phyloP scores from a whole-genome alignment of 2,329 filamentous ascomycete genomes.

The Pestalotiopsis sp. region DNA sequence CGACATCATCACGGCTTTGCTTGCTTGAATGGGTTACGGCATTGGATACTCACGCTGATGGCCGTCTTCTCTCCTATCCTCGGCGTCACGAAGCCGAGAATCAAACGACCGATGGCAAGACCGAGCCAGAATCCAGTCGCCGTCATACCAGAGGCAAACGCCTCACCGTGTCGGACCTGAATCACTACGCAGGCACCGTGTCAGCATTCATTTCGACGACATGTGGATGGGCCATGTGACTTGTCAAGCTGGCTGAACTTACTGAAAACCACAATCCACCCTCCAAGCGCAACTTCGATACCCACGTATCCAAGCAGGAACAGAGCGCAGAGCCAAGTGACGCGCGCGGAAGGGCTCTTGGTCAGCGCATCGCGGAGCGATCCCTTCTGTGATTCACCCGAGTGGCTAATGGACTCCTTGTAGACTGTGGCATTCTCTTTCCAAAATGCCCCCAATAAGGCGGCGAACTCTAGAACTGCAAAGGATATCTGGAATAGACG shows the following conservation, averaged over 20 bases:
- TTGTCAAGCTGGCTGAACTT: not conserved
- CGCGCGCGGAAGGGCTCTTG: slow-evolving; percentile 43
- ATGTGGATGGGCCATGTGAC: not conserved
- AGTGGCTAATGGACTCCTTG: slow-evolving; percentile 37
- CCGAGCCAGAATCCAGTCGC: slow-evolving; percentile 83
- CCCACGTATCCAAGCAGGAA: slow-evolving; percentile 80
- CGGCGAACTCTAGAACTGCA: slow-evolving; percentile 54
- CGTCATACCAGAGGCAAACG: slow-evolving; percentile 73
- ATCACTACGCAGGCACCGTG: slow-evolving; percentile 49
- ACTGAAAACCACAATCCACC: slow-evolving; percentile 78
- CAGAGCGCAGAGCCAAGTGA: slow-evolving; percentile 70
- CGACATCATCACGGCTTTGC: not conserved
- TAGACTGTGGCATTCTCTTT: slow-evolving; percentile 55
- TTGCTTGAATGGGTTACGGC: not conserved
- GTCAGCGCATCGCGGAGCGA: slow-evolving; percentile 41
- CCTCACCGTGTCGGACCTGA: slow-evolving; percentile 65
- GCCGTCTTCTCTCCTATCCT: slow-evolving; percentile 69
- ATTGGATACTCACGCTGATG: slow-evolving; percentile 39
- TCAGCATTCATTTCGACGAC: not conserved
- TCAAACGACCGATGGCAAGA: slow-evolving; percentile 69
- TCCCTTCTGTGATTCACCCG: slow-evolving; percentile 26
- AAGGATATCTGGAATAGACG: slow-evolving; percentile 48
- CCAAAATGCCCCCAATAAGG: slow-evolving; percentile 59
- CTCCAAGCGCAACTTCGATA: slow-evolving; percentile 73
- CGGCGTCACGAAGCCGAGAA: slow-evolving; percentile 75